Conservation (phyloP, 768 basidiomycete genomes). For the Hebeloma cylindrosporum region DNA sequence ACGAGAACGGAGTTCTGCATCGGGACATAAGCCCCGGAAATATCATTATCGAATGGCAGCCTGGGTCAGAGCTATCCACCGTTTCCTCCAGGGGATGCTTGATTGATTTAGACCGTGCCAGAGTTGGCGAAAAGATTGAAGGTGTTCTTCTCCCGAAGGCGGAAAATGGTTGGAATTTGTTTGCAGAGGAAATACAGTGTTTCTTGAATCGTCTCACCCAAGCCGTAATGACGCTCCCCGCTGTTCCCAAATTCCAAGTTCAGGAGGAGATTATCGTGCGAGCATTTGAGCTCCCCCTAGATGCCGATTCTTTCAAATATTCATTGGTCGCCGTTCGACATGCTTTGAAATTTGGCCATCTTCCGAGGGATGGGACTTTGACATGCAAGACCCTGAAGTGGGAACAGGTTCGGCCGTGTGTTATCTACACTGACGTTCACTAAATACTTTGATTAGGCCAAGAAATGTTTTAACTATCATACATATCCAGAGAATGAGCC, state of each 20-base stretch:
- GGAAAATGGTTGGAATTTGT: no score
- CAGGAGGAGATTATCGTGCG: no score
- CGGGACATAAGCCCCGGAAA: constrained; percentile 12
- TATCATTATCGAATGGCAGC: constrained; percentile 7
- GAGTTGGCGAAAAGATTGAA: neutral
- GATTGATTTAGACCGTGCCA: constrained; percentile 8
- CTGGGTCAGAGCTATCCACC: neutral
- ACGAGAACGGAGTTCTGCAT: neutral
- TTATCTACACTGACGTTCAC: no score
- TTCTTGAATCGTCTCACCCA: no score
- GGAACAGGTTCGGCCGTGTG: neutral
- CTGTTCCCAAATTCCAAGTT: no score
- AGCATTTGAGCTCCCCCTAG: no score
- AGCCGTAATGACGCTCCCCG: no score
- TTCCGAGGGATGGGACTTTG: neutral
- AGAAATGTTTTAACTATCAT: neutral
- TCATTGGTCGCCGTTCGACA: neutral
- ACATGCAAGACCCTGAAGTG: neutral
- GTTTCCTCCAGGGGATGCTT: constrained; percentile 3
- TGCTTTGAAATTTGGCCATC: neutral
- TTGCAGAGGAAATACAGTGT: no score
- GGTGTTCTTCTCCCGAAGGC: no score
- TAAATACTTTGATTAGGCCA: neutral
- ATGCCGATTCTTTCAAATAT: neutral
- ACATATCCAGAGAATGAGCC: no score